Evolutionary conservation across 2,329 filamentous ascomycete genomes (phyloP), one percentile per base, ranked within the genome.

Genomic region (Blumeriella jaapii): DNA sequence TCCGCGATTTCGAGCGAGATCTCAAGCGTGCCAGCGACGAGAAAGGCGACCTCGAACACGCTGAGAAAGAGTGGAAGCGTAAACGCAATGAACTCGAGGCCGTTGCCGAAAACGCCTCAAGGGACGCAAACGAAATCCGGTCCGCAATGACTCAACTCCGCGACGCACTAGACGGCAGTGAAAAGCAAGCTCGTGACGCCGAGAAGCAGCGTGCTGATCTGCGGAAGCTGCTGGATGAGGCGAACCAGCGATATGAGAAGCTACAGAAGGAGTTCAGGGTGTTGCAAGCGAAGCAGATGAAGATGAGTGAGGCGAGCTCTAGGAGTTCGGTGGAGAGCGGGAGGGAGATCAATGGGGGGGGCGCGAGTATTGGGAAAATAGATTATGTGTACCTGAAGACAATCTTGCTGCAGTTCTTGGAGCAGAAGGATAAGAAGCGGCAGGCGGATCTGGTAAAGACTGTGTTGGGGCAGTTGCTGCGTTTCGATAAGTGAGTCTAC

Each of bases 131-230:
- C 3, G 86, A 94, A 48, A 71, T 87, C 51, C 77, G 80, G 18
- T 63, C 72, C 5, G 82, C 86, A 0, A 85, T 93, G 62, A 67
- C 74, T 5, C 78, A 83, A 47, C 67, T 98, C 19, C 76, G 82
- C 2, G 71, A 83, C 39, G 78, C 86, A 0, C 67, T 98, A 1
- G 87, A 96, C 48, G 82, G 84, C 30, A 89, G 82, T 22, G 91
- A 98, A 60, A 77, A 72, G 54, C 83, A 93, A 58, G 75, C 82
- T 0, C 71, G 77, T 18, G 82, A 91, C n/a, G 67, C 82, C 4
- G 87, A 95, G 58, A 83, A 77, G 60, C 83, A 93, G 53, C 82
- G 79, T 45, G 62, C 66, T 0, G 86, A 94, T 41, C 61, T 93
- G 32, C 72, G 82, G 29, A 73, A 75, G 26, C 67, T 80, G 19